phyloP scores from a whole-genome alignment of 306 rosid genomes.

The Biancaea sappan region DNA sequence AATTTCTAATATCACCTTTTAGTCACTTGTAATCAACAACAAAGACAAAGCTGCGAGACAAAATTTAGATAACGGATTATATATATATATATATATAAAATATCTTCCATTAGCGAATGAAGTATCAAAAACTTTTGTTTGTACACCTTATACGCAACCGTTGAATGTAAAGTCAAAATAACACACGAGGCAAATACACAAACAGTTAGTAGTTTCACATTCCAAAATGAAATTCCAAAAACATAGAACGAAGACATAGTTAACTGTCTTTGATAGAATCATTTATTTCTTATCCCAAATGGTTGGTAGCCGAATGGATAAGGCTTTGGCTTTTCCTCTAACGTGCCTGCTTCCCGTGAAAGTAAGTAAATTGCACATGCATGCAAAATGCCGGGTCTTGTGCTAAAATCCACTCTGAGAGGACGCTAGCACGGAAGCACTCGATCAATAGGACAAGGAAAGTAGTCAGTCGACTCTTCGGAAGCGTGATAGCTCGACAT shows the following conservation, averaged over 20 bases:
- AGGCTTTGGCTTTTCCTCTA: too few species aligned
- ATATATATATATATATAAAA: not conserved
- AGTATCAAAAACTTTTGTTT: not conserved
- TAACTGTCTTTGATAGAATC: not conserved
- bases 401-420: too few species aligned
- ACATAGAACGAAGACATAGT: not conserved
- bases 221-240: not conserved
- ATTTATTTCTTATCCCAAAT: not conserved
- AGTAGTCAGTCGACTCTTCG: too few species aligned
- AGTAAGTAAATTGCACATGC: too few species aligned
- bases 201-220: not conserved
- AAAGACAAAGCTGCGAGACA: not conserved
- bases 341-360: too few species aligned
- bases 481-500: too few species aligned
- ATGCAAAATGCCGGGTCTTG: too few species aligned
- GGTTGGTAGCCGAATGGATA: not conserved
- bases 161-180: not conserved
- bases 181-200: not conserved
- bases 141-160: not conserved
- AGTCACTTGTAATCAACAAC: not conserved
- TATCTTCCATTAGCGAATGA: not conserved
- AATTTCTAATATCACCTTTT: not conserved
- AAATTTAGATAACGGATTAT: not conserved
- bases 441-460: too few species aligned
- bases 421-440: too few species aligned